phyloP scores from a whole-genome alignment of 163 green algal species.

The Chloroidium sp. region DNA sequence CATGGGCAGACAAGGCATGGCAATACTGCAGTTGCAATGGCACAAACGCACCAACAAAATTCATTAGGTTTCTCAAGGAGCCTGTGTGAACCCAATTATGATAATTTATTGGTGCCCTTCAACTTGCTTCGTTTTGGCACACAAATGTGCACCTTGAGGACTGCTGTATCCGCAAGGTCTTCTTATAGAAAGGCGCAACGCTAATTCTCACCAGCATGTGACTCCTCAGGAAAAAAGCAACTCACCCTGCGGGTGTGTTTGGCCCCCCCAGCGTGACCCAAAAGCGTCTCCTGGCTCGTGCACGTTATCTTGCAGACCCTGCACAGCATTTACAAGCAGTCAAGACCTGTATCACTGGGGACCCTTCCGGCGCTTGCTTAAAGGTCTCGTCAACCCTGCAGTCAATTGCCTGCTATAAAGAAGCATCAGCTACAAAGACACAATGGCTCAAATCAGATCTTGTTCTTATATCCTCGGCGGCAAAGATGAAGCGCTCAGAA shows the following conservation, averaged over 20 bases:
- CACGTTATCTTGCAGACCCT: conserved; percentile 85
- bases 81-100: not conserved
- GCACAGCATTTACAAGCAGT: conserved; percentile 29
- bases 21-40: no score
- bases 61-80: not conserved
- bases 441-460: no score
- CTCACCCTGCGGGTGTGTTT: conserved; percentile 72
- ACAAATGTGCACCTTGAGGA: not conserved
- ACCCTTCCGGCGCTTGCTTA: no score
- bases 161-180: not conserved
- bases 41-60: no score
- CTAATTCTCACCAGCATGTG: not conserved
- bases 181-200: no score
- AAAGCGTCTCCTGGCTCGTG: conserved; percentile 79
- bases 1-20: no score
- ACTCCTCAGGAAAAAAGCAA: not conserved
- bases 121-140: not conserved
- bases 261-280: conserved; percentile 66
- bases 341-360: no score
- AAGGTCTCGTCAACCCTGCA: no score
- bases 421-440: no score
- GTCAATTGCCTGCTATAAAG: no score
- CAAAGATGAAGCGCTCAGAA: no score
- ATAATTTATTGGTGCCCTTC: not conserved
- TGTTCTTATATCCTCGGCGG: no score